Conservation (phyloP, 2,329 filamentous ascomycete genomes). For the Paecilomyces niveus region DNA sequence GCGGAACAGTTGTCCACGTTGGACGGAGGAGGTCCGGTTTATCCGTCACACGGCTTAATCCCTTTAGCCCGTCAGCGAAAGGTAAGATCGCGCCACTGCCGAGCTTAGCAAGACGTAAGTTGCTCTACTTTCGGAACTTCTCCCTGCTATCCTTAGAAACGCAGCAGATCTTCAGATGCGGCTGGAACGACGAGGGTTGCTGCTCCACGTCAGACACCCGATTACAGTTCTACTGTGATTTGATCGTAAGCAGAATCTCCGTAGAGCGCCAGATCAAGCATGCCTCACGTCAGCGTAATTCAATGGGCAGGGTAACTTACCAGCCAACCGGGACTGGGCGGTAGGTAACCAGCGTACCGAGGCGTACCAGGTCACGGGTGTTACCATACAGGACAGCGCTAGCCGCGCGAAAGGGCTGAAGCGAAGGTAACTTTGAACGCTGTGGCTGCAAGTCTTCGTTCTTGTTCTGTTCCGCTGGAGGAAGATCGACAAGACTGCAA, state of each 20-base stretch:
- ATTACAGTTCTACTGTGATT: not conserved
- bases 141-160: not conserved
- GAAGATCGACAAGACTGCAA: not conserved
- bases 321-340: not conserved
- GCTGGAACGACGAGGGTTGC: not conserved
- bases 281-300: not conserved
- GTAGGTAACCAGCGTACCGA: not conserved
- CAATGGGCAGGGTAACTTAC: not conserved
- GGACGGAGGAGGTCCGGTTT: not conserved
- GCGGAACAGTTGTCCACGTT: not conserved
- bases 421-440: not conserved
- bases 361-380: not conserved
- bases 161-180: not conserved
- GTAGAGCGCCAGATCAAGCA: not conserved
- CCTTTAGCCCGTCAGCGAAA: not conserved
- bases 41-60: not conserved
- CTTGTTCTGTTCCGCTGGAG: not conserved
- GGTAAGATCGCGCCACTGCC: not conserved
- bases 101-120: not conserved
- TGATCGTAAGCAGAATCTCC: too few relatives aligned
- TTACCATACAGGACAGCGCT: not conserved
- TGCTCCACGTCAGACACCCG: not conserved
- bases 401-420: not conserved
- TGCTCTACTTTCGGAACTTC: not conserved
- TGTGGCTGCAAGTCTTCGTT: not conserved